A percentile compares a stretch with the other conserved stretches of the same genome.
phyloP scores from a whole-genome alignment of 768 basidiomycete genomes.

The Trametes maxima region DNA sequence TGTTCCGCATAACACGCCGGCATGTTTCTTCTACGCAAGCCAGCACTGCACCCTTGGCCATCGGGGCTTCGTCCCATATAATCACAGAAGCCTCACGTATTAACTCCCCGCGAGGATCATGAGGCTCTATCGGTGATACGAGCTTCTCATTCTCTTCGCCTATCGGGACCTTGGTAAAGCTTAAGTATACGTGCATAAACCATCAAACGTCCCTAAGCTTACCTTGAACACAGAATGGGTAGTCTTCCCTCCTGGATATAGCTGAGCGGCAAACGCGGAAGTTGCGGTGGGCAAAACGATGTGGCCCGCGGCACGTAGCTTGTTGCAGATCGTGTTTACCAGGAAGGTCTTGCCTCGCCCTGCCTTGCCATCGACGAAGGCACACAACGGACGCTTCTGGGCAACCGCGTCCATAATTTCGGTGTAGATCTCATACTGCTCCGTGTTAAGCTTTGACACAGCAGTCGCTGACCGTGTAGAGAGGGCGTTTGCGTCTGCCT shows the following conservation, averaged over 20 bases:
- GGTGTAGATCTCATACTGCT: conserved; percentile 30
- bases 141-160: conserved; percentile 37
- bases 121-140: conserved; percentile 33
- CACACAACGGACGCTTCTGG: conserved; percentile 18
- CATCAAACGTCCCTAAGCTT: background rate
- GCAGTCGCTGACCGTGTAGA: conserved; percentile 14
- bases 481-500: conserved; percentile 9
- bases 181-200: background rate
- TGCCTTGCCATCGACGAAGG: conserved; percentile 44
- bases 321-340: conserved; percentile 37
- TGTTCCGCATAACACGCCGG: conserved; percentile 31
- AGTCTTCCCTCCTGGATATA: conserved; percentile 41
- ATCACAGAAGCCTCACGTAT: conserved; percentile 35
- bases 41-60: conserved; percentile 40
- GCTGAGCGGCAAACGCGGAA: conserved; percentile 43
- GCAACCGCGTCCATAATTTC: conserved; percentile 21
- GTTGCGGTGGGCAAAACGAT: conserved; percentile 42
- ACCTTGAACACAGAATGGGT: conserved; percentile 45
- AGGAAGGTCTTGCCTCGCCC: conserved; percentile 46
- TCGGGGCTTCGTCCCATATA: conserved; percentile 48
- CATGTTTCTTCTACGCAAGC: conserved; percentile 40
- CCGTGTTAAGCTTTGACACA: conserved; percentile 24
- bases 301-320: conserved; percentile 29
- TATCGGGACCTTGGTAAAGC: conserved; percentile 35
- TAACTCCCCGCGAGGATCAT: conserved; percentile 36